Conservation (phyloP, 192 early-diverging fungal genomes). For the Rhizophlyctis rosea region DNA sequence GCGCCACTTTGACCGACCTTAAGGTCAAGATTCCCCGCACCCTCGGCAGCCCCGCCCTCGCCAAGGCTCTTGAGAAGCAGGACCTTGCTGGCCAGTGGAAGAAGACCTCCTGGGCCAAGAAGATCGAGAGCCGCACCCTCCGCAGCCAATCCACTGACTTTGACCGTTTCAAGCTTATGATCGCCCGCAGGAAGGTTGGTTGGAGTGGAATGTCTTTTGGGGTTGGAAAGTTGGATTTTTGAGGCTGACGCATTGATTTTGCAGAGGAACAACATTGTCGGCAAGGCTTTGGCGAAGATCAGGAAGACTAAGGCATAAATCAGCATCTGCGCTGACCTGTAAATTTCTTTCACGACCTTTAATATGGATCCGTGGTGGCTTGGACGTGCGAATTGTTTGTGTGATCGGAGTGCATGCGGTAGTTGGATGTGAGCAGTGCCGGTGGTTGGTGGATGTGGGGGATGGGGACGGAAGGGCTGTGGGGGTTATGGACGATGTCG, state of each 20-base stretch:
- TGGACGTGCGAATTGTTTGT: too few relatives aligned
- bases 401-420: too few relatives aligned
- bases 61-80: conserved; percentile 80
- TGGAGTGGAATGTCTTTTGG: background rate
- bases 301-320: conserved; percentile 35
- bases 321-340: too few relatives aligned
- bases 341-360: too few relatives aligned
- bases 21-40: conserved; percentile 81
- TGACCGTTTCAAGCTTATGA: conserved; percentile 97
- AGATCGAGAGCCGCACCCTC: conserved; percentile 77
- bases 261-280: conserved; percentile 33
- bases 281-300: conserved; percentile 44
- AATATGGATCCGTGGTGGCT: too few relatives aligned
- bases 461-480: too few relatives aligned
- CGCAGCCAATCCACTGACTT: conserved; percentile 86
- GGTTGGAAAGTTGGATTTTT: background rate
- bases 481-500: too few relatives aligned
- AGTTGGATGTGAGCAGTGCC: too few relatives aligned
- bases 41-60: conserved; percentile 71
- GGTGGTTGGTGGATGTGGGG: too few relatives aligned
- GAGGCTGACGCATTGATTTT: background rate
- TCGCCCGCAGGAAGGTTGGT: conserved; percentile 87
- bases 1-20: conserved; percentile 86
- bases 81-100: conserved; percentile 76
- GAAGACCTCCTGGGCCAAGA: conserved; percentile 95